phyloP scores from a whole-genome alignment of 2,329 filamentous ascomycete genomes.

The Colletotrichum sp. region DNA sequence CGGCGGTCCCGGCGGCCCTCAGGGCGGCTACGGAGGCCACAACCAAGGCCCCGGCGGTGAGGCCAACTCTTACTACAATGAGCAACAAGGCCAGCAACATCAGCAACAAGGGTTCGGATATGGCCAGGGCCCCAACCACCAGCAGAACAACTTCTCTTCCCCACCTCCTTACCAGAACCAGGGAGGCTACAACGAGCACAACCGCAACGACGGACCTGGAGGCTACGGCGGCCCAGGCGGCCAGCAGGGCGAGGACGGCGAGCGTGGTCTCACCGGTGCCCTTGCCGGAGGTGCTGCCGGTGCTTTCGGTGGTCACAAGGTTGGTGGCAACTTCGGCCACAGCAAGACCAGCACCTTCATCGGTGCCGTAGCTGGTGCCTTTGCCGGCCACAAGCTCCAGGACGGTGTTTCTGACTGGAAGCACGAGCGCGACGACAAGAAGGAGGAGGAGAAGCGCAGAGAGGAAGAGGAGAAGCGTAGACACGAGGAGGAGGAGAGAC shows the following conservation, averaged over 20 bases:
- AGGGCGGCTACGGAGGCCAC: constrained; percentile 1
- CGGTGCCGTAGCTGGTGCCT: constrained; percentile 44
- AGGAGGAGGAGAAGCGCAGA: constrained; percentile 33
- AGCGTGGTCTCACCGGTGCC: constrained; percentile 45
- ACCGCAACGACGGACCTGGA: constrained; percentile 11
- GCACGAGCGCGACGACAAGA: constrained; percentile 43
- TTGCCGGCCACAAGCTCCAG: constrained; percentile 46
- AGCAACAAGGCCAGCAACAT: constrained; percentile 2
- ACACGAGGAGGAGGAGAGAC: constrained; percentile 32
- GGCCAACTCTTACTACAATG: constrained; percentile 12
- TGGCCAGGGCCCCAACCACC: constrained; percentile 11
- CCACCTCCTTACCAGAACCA: constrained; percentile 14
- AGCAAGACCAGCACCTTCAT: constrained; percentile 39
- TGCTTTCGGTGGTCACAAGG: constrained; percentile 43
- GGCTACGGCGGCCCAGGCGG: constrained; percentile 24
- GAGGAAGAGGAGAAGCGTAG: constrained; percentile 2
- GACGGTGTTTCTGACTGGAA: constrained; percentile 44
- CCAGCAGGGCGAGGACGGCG: constrained; percentile 35
- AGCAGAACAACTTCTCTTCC: constrained; percentile 9
- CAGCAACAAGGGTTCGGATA: neutral
- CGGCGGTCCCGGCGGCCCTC: neutral
- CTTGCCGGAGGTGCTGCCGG: constrained; percentile 44
- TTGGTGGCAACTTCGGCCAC: constrained; percentile 43
- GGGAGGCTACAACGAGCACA: neutral
- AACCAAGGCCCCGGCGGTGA: neutral